Evolutionary conservation across 202 grass and related monocot genomes (phyloP).

Genomic region (Musa balbisiana): DNA sequence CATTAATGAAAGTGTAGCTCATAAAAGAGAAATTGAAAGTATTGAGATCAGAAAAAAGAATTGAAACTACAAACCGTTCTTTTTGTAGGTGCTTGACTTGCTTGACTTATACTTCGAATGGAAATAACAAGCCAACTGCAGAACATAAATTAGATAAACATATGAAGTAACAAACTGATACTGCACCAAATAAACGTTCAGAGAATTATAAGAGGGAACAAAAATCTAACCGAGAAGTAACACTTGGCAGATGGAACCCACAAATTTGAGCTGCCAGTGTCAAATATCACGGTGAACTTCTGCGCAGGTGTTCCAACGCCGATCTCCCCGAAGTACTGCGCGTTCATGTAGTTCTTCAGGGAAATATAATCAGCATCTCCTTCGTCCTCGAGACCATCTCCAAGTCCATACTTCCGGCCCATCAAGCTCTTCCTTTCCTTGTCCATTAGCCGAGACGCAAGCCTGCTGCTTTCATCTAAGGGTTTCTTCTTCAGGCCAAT

Average conservation of each 20-base stretch:
- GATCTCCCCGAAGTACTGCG: conserved; percentile 93
- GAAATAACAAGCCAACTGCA: conserved; percentile 76
- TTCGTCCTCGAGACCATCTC: conserved; percentile 14
- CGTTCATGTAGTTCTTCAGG: conserved; percentile 93
- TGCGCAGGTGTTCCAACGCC: conserved; percentile 58
- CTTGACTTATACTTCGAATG: conserved; percentile 70
- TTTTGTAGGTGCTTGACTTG: conserved; percentile 62
- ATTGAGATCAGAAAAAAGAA: neutral
- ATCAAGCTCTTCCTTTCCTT: conserved; percentile 29
- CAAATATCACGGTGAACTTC: conserved; percentile 94
- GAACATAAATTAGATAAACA: neutral
- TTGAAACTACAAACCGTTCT: conserved; percentile 50
- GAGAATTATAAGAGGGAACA: neutral
- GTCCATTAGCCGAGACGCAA: conserved; percentile 24
- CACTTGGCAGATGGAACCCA: conserved; percentile 95
- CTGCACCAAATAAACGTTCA: neutral
- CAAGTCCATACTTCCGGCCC: conserved; percentile 24
- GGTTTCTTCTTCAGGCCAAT: conserved; percentile 64
- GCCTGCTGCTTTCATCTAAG: conserved; percentile 45
- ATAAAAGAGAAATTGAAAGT: neutral
- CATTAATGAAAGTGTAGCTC: neutral
- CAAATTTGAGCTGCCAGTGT: conserved; percentile 93
- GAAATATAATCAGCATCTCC: conserved; percentile 53
- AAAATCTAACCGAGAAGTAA: conserved; percentile 64
- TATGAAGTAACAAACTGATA: neutral